These are phyloP conservation scores for Pestalotiopsis fici DNA, from an alignment of 2,329 filamentous ascomycete genomes.

Conservation along the genomic window DNA sequence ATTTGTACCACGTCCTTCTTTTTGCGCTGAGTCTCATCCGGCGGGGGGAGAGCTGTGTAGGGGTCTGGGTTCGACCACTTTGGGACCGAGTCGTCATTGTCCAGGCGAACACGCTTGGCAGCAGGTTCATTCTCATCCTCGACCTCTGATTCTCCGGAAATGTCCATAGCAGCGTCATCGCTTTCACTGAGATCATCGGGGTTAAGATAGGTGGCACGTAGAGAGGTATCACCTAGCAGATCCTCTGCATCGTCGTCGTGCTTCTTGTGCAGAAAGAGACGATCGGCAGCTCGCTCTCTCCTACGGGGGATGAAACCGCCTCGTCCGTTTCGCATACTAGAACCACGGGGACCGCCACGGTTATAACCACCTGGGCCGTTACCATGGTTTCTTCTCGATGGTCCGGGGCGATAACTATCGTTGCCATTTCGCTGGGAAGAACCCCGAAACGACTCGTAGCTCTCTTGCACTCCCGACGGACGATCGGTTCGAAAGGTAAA, in stretches of 20 bases:
- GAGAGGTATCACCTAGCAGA: conserved; percentile 45
- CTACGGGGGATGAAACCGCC: not conserved
- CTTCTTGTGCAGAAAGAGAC: conserved; percentile 48
- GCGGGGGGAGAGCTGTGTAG: conserved; percentile 83
- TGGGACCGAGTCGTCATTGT: conserved; percentile 51
- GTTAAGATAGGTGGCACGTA: conserved; percentile 52
- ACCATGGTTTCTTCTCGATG: not conserved
- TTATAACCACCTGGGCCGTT: conserved; percentile 1
- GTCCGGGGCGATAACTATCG: conserved; percentile 10
- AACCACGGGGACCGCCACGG: conserved; percentile 13
- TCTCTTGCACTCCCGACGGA: conserved; percentile 47
- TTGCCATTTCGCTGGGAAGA: conserved; percentile 20
- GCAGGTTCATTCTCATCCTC: conserved; percentile 41
- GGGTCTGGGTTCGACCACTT: conserved; percentile 97
- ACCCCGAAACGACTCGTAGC: conserved; percentile 29
- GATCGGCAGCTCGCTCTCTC: conserved; percentile 19
- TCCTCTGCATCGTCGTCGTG: conserved; percentile 43
- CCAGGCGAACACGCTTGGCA: conserved; percentile 42
- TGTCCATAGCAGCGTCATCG: conserved; percentile 65
- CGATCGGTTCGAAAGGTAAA: conserved; percentile 59
- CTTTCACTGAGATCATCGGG: conserved; percentile 63
- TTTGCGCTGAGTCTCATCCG: conserved; percentile 71
- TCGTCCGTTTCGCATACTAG: not conserved
- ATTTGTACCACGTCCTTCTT: conserved; percentile 86
- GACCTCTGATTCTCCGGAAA: conserved; percentile 50